Conservation (phyloP, 1,284 basidiomycete species). For the Puccinia horiana region DNA sequence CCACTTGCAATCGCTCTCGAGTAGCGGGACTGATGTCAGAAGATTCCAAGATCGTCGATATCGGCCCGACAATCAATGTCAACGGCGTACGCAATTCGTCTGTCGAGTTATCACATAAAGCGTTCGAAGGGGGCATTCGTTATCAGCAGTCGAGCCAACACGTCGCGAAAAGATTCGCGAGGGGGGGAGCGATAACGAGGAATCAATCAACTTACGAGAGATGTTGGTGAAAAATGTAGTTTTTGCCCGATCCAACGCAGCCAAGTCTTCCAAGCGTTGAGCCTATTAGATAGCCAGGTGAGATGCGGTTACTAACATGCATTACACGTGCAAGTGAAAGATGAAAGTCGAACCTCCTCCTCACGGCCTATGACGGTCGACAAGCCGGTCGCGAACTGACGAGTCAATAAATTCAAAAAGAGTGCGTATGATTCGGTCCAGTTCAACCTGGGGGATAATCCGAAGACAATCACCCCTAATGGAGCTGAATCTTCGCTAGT, state of each 20-base stretch:
- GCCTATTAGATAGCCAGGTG: not conserved
- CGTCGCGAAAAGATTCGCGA: not conserved
- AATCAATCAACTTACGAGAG: slow-evolving; percentile 21
- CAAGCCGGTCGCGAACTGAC: slow-evolving; percentile 43
- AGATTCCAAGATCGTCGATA: slow-evolving; percentile 41
- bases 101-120: not conserved
- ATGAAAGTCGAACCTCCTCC: slow-evolving; percentile 31
- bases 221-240: slow-evolving; percentile 48
- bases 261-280: slow-evolving; percentile 44
- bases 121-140: not conserved
- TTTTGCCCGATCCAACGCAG: slow-evolving; percentile 46
- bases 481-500: slow-evolving; percentile 40
- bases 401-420: slow-evolving; percentile 37
- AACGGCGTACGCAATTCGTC: slow-evolving; percentile 47
- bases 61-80: slow-evolving; percentile 46
- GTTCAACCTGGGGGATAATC: slow-evolving; percentile 43
- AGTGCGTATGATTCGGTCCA: slow-evolving; percentile 48
- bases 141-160: not conserved
- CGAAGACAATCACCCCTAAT: slow-evolving; percentile 46
- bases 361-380: slow-evolving; percentile 46
- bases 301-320: not conserved
- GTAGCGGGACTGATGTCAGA: slow-evolving; percentile 40
- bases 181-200: not conserved
- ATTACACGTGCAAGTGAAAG: not conserved
- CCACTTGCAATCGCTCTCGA: slow-evolving; percentile 34